These are phyloP conservation scores for Tuber borchii DNA, from an alignment of 495 filamentous ascomycete genomes.

Conservation along the genomic window DNA sequence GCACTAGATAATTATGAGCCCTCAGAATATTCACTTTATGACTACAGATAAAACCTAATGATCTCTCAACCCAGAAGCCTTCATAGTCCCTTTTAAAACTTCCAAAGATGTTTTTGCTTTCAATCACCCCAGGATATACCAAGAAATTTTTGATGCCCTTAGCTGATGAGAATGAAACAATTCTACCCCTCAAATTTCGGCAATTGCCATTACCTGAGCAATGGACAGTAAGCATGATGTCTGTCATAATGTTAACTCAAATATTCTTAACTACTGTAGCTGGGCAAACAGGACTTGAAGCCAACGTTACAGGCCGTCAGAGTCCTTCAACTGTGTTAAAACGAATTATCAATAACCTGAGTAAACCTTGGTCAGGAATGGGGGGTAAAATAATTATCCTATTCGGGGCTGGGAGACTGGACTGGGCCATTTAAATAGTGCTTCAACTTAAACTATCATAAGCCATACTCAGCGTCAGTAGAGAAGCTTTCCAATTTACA, in stretches of 20 bases:
- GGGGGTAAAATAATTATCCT: background rate
- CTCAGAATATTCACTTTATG: no score
- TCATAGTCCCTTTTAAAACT: background rate
- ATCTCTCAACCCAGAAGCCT: background rate
- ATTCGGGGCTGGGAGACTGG: background rate
- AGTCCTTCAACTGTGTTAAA: background rate
- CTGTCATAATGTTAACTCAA: background rate
- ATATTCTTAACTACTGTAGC: background rate
- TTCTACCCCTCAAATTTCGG: background rate
- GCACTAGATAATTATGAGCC: background rate
- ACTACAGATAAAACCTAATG: no score
- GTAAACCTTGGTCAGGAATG: background rate
- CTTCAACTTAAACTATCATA: background rate
- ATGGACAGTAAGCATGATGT: background rate
- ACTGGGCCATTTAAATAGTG: background rate
- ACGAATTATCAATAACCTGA: background rate
- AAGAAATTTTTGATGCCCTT: background rate
- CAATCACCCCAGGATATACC: background rate
- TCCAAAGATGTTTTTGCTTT: no score
- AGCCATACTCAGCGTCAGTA: background rate
- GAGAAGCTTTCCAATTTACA: background rate
- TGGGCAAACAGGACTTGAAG: background rate
- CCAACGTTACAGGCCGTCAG: background rate
- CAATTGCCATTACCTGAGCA: background rate
- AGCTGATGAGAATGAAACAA: background rate